phyloP scores from a whole-genome alignment of 2,329 filamentous ascomycete species.

The Chalara sp. region DNA sequence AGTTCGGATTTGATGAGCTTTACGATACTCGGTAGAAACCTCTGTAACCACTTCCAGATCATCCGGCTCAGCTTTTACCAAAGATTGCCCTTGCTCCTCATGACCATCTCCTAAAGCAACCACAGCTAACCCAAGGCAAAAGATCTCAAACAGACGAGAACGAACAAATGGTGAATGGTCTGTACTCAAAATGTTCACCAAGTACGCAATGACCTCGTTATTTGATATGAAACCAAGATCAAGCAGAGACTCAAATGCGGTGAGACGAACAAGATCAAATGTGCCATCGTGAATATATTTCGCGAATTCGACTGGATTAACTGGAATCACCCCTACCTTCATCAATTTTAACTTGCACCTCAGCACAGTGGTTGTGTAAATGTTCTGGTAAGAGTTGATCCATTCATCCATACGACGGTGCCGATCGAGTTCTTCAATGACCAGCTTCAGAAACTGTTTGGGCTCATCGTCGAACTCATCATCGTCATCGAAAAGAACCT shows the following conservation, averaged over 20 bases:
- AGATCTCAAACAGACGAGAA: slow-evolving; percentile 49
- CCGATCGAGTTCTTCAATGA: slow-evolving; percentile 59
- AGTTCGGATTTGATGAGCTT: slow-evolving; percentile 40
- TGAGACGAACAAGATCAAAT: slow-evolving; percentile 55
- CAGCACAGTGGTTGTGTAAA: slow-evolving; percentile 56
- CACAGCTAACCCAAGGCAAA: slow-evolving; percentile 52
- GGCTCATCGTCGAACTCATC: slow-evolving; percentile 37
- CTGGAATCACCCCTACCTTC: slow-evolving; percentile 55
- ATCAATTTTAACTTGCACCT: slow-evolving; percentile 56
- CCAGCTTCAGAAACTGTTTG: slow-evolving; percentile 32
- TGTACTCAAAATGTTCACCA: slow-evolving; percentile 52
- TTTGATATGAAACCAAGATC: slow-evolving; percentile 56
- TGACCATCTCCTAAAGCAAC: slow-evolving; percentile 54
- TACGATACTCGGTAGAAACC: slow-evolving; percentile 37
- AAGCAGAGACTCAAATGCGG: slow-evolving; percentile 57
- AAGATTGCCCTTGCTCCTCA: slow-evolving; percentile 14
- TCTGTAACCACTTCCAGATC: slow-evolving; percentile 39
- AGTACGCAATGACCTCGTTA: slow-evolving; percentile 45
- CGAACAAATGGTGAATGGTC: slow-evolving; percentile 59
- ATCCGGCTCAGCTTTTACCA: slow-evolving; percentile 10
- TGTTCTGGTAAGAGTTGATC: slow-evolving; percentile 61
- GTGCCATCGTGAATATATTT: slow-evolving; percentile 61
- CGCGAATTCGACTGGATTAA: slow-evolving; percentile 48
- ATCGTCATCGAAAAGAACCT: slow-evolving; percentile 30
- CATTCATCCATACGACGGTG: slow-evolving; percentile 64